Evolutionary conservation across 177 flowering plant genomes (phyloP).

Genomic region (Vitis hybrid): DNA sequence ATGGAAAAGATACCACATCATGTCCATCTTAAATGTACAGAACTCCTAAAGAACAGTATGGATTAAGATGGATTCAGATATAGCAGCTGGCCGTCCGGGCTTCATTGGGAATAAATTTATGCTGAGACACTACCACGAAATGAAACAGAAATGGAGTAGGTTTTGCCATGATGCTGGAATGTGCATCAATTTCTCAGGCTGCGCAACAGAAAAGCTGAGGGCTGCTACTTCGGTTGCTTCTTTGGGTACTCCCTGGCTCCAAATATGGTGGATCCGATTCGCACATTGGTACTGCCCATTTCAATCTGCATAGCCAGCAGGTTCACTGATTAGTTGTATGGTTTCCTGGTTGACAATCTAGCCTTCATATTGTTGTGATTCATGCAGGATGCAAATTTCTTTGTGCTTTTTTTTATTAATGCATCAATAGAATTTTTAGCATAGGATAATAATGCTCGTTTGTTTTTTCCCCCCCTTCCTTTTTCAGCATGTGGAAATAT

Average conservation of each 20-base stretch:
- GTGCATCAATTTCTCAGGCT: too few relatives aligned
- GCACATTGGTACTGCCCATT: constrained; percentile 90
- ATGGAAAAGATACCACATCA: too few relatives aligned
- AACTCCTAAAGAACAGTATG: too few relatives aligned
- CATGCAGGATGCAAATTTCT: too few relatives aligned
- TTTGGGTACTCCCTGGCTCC: constrained; percentile 86
- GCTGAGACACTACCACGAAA: not conserved
- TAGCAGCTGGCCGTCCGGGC: too few relatives aligned
- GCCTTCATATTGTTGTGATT: not conserved
- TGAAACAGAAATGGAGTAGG: not conserved
- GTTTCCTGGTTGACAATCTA: not conserved
- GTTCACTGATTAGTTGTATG: not conserved
- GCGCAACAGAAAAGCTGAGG: not conserved
- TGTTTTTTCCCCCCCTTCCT: too few relatives aligned
- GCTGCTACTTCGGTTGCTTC: constrained; percentile 32
- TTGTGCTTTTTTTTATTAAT: too few relatives aligned
- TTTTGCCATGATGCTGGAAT: not conserved
- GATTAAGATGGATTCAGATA: too few relatives aligned
- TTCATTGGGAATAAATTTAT: not conserved
- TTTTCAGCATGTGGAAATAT: too few relatives aligned
- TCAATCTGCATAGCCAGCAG: constrained; percentile 62
- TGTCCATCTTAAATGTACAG: too few relatives aligned
- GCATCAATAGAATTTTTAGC: too few relatives aligned
- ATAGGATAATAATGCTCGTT: too few relatives aligned
- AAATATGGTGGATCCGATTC: constrained; percentile 91